Evolutionary conservation across 2,329 filamentous ascomycete genomes (phyloP), one percentile per base, ranked within the genome.

Genomic region (Scedosporium boydii): DNA sequence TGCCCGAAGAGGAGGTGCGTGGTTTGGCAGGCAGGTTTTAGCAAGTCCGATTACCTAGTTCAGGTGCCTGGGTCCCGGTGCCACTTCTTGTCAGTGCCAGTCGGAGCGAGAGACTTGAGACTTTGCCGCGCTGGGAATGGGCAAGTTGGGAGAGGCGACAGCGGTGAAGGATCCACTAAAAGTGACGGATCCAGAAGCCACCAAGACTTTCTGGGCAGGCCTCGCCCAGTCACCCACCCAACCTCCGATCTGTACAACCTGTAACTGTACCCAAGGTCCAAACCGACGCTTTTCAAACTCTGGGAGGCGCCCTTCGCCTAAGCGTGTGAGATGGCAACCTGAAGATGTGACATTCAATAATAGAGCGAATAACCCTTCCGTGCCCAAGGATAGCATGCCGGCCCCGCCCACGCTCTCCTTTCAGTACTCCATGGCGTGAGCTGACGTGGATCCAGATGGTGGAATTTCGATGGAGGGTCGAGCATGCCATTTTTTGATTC

Each of bases 11-110:
- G 51, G 62, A 48, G 29, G 61, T 46, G 29, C 42, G 27, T 46
- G 57, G 27, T 53, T 59, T 27, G 53, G 46, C 41, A 23, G 46
- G 34, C 57, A 41, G n/a, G 55, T 55, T 59, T 59, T 51, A 48
- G n/a, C 6, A 60, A 18, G 34, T 48, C 58, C 57, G 27, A 29
- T 53, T n/a, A 38, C 23, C 44, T 51, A 56, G 44, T 62, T 41
- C 62, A 58, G 58, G 61, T 63, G 38, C 55, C 61, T 63, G 61
- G 14, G 44, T 46, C 23, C n/a, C 4, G 21, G 51, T 55, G 51
- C 18, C 16, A 21, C 18, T n/a, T 21, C 44, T 48, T n/a, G 44
- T 21, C 44, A 48, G 44, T 48, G 44, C 18, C 18, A 48, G 44
- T 18, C 18, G 34, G 34, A 38, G 10, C 10, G 10, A 38, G 34